Evolutionary conservation across 148 eudicot species (phyloP).

Genomic region (Chenopodium suecicum): DNA sequence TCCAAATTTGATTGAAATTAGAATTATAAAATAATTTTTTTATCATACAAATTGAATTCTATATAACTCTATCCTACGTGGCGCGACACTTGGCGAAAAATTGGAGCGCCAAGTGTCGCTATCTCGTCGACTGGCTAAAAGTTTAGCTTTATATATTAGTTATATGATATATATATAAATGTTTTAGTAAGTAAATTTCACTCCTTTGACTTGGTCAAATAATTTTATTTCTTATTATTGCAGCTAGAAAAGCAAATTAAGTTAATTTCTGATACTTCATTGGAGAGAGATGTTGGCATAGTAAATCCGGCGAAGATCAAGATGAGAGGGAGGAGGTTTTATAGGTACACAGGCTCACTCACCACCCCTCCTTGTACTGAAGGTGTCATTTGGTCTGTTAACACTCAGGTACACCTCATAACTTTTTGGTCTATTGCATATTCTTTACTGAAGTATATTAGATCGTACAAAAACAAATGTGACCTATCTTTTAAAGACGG

Average conservation of each 20-base stretch:
- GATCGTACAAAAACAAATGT: no score
- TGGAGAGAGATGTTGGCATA: conserved; percentile 31
- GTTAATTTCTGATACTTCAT: conserved; percentile 26
- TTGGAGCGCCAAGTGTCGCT: no score
- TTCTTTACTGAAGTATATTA: neutral
- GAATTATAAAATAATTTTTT: no score
- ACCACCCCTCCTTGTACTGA: conserved; percentile 82
- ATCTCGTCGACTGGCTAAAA: no score
- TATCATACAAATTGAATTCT: no score
- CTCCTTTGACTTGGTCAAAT: neutral
- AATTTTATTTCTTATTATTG: neutral
- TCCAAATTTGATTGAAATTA: no score
- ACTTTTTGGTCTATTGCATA: neutral
- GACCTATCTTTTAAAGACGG: no score
- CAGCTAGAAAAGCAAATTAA: conserved; percentile 51
- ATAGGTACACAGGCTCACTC: conserved; percentile 71
- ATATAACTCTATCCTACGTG: no score
- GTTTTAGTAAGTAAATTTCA: neutral
- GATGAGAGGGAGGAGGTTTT: conserved; percentile 31
- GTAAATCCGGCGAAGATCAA: conserved; percentile 49
- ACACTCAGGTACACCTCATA: conserved; percentile 33
- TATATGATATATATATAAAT: no score
- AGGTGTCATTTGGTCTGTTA: conserved; percentile 70
- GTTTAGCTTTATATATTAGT: no score
- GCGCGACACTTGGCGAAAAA: no score